phyloP scores from a whole-genome alignment of 306 rosid genomes.

The Sindora glabra region DNA sequence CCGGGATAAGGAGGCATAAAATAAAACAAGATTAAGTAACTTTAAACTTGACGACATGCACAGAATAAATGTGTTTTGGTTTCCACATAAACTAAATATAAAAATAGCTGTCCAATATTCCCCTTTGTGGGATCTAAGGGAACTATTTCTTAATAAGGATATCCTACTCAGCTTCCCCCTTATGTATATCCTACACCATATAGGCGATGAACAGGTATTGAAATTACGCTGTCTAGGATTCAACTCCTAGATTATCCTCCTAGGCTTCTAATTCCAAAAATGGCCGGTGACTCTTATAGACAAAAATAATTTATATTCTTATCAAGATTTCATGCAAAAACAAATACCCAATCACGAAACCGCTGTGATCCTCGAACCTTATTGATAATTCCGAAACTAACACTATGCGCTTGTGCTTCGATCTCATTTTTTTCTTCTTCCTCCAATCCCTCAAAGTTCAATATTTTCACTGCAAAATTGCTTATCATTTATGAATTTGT shows the following conservation, averaged over 20 bases:
- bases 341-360: not conserved
- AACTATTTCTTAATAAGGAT: slow-evolving; percentile 28
- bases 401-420: too few species aligned
- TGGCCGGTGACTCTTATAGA: not conserved
- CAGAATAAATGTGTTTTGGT: slow-evolving; percentile 2
- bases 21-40: not conserved
- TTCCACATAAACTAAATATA: slow-evolving; percentile 12
- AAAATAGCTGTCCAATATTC: slow-evolving; percentile 29
- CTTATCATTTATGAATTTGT: too few species aligned
- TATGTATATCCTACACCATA: slow-evolving; percentile 18
- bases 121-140: not conserved
- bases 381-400: slow-evolving; percentile 2
- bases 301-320: slow-evolving; percentile 3
- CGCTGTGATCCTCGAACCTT: not conserved
- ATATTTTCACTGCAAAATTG: too few species aligned
- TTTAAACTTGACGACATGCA: slow-evolving; percentile 7
- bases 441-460: too few species aligned
- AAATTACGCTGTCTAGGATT: slow-evolving; percentile 23
- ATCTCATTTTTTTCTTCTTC: too few species aligned
- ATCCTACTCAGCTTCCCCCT: slow-evolving; percentile 29
- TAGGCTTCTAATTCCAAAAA: too few species aligned
- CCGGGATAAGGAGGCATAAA: not conserved
- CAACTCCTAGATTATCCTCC: not conserved
- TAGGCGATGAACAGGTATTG: slow-evolving; percentile 9
- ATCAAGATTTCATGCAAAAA: slow-evolving; percentile 12